These are phyloP conservation scores for Trametes coccinea DNA, from an alignment of 768 basidiomycete genomes.

Conservation along the genomic window DNA sequence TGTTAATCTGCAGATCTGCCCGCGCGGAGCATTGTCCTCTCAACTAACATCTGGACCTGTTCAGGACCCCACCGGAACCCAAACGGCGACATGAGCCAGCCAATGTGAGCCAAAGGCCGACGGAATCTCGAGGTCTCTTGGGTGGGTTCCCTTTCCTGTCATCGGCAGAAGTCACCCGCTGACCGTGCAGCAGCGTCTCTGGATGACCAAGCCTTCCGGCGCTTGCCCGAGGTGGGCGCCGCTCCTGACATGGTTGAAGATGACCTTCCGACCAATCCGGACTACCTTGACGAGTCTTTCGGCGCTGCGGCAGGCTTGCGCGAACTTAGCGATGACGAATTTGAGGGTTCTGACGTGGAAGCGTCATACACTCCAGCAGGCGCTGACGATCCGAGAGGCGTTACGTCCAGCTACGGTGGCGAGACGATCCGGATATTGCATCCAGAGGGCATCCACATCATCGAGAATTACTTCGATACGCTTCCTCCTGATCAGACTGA, in stretches of 20 bases:
- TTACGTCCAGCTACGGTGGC: conserved; percentile 68
- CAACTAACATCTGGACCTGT: not conserved
- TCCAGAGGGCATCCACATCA: conserved; percentile 58
- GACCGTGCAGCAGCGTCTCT: conserved; percentile 54
- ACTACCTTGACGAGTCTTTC: conserved; percentile 85
- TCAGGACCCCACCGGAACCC: conserved; percentile 1
- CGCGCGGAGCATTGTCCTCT: not conserved
- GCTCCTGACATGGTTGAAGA: conserved; percentile 89
- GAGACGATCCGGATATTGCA: conserved; percentile 84
- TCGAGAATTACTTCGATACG: conserved; percentile 74
- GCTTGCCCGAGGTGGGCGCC: conserved; percentile 71
- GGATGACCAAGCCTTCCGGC: conserved; percentile 80
- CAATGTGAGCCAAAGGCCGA: conserved; percentile 10
- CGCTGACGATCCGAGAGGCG: conserved; percentile 35
- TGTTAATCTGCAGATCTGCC: too few relatives aligned
- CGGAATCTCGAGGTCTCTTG: conserved; percentile 26
- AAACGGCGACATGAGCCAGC: conserved; percentile 24
- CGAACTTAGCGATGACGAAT: conserved; percentile 70
- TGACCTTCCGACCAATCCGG: conserved; percentile 85
- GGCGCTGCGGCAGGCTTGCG: conserved; percentile 75
- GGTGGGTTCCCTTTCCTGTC: conserved; percentile 22
- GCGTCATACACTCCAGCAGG: conserved; percentile 7
- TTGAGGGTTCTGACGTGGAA: conserved; percentile 60
- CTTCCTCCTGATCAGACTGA: conserved; percentile 56
- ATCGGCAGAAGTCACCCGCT: not conserved